These are phyloP conservation scores for Talaromyces wortmannii DNA, from an alignment of 495 filamentous ascomycete species.

Conservation along the genomic window DNA sequence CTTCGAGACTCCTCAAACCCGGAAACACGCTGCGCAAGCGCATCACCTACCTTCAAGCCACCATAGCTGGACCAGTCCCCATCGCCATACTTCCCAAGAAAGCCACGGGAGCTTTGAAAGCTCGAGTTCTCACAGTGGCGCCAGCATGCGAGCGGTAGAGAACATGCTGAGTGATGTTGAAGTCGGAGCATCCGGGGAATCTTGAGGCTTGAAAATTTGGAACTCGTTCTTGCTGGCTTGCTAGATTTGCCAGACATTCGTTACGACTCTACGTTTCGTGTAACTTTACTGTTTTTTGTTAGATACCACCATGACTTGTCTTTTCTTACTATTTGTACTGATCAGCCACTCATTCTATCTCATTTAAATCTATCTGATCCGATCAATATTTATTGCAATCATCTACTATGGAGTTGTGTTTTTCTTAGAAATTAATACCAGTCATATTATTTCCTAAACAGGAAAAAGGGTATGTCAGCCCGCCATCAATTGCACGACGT, in stretches of 20 bases:
- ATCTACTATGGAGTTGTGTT: neutral
- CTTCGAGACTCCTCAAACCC: neutral
- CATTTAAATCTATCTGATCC: too few species aligned
- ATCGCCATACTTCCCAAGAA: neutral
- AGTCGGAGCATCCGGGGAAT: neutral
- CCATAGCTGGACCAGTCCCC: neutral
- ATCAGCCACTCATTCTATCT: too few species aligned
- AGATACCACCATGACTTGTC: neutral
- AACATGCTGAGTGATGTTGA: neutral
- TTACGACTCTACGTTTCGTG: neutral
- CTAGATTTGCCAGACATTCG: neutral
- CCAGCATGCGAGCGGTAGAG: neutral
- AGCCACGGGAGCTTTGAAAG: constrained; percentile 4
- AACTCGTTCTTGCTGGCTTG: neutral
- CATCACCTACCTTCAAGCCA: neutral
- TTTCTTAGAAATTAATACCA: neutral
- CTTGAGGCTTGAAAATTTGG: neutral
- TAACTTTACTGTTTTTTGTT: neutral
- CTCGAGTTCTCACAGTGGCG: neutral
- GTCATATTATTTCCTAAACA: neutral
- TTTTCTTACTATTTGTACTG: neutral
- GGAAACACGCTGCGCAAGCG: neutral
- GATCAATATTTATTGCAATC: too few species aligned
- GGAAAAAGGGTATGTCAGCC: neutral
- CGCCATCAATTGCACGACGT: neutral